phyloP scores from a whole-genome alignment of 306 rosid genomes.

The Cicer bijugum region DNA sequence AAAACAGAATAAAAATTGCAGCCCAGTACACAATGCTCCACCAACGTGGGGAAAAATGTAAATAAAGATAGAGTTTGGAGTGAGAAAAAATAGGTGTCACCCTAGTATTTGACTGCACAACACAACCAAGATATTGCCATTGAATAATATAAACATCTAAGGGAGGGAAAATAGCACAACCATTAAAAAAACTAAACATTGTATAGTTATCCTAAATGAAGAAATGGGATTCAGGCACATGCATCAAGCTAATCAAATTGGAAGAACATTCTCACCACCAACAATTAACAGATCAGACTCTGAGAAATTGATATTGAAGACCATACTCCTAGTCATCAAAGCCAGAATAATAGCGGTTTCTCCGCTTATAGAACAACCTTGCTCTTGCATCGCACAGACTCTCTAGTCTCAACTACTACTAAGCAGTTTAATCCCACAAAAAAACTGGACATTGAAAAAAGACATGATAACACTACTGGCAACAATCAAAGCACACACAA shows the following conservation, averaged over 20 bases:
- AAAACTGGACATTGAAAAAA: neutral
- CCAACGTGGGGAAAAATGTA: neutral
- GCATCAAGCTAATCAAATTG: conserved; percentile 5
- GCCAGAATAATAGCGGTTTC: neutral
- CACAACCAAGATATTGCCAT: neutral
- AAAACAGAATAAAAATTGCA: neutral
- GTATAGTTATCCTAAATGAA: conserved; percentile 1
- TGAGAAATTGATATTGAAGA: neutral
- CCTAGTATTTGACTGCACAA: conserved; percentile 7
- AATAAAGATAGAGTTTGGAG: neutral
- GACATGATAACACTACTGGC: neutral
- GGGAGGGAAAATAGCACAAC: neutral
- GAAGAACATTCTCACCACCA: conserved; percentile 17
- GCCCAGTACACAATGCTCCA: neutral
- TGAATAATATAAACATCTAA: conserved; percentile 6
- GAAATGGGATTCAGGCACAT: neutral
- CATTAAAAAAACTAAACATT: neutral
- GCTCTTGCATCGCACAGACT: neutral
- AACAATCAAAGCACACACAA: neutral
- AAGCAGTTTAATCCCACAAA: neutral
- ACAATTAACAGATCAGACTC: neutral
- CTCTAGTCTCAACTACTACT: neutral
- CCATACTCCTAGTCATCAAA: neutral
- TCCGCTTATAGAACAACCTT: neutral
- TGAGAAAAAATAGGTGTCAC: neutral